phyloP scores from a whole-genome alignment of 2,329 filamentous ascomycete genomes.

The Epichloe amarillans region DNA sequence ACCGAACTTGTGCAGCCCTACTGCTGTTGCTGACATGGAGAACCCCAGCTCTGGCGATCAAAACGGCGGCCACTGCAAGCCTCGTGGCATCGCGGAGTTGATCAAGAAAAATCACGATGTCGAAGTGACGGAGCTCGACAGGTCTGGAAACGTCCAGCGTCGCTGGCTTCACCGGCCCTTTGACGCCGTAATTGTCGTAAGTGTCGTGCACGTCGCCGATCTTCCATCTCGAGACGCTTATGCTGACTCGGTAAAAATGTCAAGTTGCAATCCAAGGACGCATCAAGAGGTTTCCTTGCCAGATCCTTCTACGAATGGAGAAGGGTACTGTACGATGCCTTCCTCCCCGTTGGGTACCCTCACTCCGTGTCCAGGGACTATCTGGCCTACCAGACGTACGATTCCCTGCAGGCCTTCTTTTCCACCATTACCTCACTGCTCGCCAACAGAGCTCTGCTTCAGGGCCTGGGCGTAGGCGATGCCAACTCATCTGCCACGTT shows the following conservation, averaged over 20 bases:
- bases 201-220: neutral
- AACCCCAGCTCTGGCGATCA: neutral
- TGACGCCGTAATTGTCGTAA: conserved; percentile 16
- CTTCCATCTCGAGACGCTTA: neutral
- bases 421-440: conserved; percentile 70
- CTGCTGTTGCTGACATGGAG: neutral
- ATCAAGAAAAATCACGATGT: conserved; percentile 15
- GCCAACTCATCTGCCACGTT: conserved; percentile 64
- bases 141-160: conserved; percentile 21
- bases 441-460: conserved; percentile 68
- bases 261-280: conserved; percentile 13
- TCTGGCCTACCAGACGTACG: conserved; percentile 54
- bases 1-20: too few relatives aligned
- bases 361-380: conserved; percentile 80
- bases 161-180: conserved; percentile 20
- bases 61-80: neutral
- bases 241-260: neutral
- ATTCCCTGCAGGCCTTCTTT: conserved; percentile 74
- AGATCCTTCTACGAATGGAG: conserved; percentile 21
- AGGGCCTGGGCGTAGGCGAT: conserved; percentile 72
- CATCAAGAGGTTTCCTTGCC: conserved; percentile 13
- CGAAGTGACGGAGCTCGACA: conserved; percentile 25
- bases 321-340: conserved; percentile 48
- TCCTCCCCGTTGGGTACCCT: conserved; percentile 79
- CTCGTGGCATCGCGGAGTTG: conserved; percentile 11